Percentiles rank a stretch among this genome's conserved stretches.
Conservation (phyloP, 306 rosid species). For the Acacia confusa region DNA sequence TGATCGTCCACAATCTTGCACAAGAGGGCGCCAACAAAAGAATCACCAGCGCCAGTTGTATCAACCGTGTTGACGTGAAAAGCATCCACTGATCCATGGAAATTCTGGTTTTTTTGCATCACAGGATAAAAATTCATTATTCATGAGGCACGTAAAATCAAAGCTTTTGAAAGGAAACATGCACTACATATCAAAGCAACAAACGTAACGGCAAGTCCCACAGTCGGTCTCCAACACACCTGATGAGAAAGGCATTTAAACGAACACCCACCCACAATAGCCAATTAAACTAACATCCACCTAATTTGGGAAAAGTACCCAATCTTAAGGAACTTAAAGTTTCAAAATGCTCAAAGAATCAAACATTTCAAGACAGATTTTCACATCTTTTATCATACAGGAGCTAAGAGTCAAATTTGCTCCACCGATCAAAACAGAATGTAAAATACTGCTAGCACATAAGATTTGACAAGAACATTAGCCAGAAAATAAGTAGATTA, state of each 20-base stretch:
- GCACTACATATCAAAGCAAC: neutral
- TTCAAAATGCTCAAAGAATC: neutral
- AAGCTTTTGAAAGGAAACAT: neutral
- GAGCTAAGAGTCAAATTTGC: neutral
- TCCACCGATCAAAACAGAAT: neutral
- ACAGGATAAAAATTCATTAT: neutral
- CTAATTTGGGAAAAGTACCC: neutral
- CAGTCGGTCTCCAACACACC: neutral
- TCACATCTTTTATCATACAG: neutral
- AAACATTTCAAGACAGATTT: neutral
- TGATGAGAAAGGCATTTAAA: neutral
- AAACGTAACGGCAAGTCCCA: neutral
- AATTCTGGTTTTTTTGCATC: conserved; percentile 48
- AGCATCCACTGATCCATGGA: conserved; percentile 74
- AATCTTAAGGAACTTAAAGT: neutral
- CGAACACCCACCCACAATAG: neutral
- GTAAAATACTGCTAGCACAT: neutral
- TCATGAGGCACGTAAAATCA: neutral
- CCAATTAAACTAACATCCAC: neutral
- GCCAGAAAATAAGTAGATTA: neutral
- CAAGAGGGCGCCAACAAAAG: conserved; percentile 82
- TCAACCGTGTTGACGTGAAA: conserved; percentile 74
- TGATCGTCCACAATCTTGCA: conserved; percentile 84
- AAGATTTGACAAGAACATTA: neutral
- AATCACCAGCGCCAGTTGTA: conserved; percentile 96